A percentile compares a stretch with the other conserved stretches of the same genome.
Conservation (phyloP, 805 yeast genomes). For the Candida dajiaensis region DNA sequence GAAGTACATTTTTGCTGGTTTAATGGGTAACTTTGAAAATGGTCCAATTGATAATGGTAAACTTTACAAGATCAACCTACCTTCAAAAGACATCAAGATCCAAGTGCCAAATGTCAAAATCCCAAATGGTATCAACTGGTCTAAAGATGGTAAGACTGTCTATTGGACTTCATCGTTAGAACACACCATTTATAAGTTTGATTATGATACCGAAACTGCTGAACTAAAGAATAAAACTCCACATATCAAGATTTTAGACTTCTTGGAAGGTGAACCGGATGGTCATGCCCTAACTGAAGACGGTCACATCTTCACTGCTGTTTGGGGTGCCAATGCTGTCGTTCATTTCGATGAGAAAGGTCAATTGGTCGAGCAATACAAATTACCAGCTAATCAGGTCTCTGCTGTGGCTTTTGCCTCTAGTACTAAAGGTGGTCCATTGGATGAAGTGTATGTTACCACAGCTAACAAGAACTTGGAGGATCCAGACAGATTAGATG, state of each 20-base stretch:
- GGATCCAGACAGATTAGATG: conserved; percentile 29
- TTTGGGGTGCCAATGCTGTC: conserved; percentile 56
- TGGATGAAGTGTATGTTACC: conserved; percentile 61
- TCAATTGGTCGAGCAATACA: conserved; percentile 40
- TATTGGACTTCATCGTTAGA: conserved; percentile 51
- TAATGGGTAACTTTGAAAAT: conserved; percentile 59
- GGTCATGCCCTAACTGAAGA: conserved; percentile 58
- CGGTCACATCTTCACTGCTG: conserved; percentile 55
- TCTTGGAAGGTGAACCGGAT: conserved; percentile 63
- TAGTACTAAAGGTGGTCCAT: conserved; percentile 12
- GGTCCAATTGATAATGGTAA: conserved; percentile 44
- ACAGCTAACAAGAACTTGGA: conserved; percentile 49
- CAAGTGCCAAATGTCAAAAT: conserved; percentile 33
- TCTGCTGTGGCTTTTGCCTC: conserved; percentile 74
- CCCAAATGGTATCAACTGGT: conserved; percentile 72
- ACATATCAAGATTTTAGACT: conserved; percentile 32
- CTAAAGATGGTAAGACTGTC: conserved; percentile 31
- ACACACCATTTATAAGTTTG: conserved; percentile 41
- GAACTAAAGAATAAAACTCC: conserved; percentile 30
- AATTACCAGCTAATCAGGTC: conserved; percentile 53
- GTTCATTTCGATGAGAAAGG: conserved; percentile 48
- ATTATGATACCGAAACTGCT: conserved; percentile 34
- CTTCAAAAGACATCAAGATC: conserved; percentile 23
- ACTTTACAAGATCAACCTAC: conserved; percentile 36
- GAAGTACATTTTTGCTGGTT: conserved; percentile 64